Percentiles rank a stretch among this genome's conserved stretches.
Evolutionary conservation across 352 stramenopile genomes (phyloP).

Genomic region (Pythium plurisporium): DNA sequence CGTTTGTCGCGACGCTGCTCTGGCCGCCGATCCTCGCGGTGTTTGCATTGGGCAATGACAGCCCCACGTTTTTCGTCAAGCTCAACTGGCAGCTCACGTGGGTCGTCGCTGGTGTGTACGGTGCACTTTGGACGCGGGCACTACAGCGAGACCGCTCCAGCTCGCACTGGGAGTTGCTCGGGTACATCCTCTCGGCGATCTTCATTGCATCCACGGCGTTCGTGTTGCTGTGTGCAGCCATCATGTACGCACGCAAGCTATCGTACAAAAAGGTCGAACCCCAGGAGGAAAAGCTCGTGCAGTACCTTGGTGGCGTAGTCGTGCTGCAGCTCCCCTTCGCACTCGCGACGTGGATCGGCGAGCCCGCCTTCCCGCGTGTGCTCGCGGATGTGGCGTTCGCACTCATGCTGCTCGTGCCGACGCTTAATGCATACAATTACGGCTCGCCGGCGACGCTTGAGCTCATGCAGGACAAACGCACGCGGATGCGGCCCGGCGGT

Average conservation of each 20-base stretch:
- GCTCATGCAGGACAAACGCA: conserved; percentile 20
- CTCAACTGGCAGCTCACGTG: conserved; percentile 44
- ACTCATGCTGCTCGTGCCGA: conserved; percentile 41
- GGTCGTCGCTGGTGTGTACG: conserved; percentile 37
- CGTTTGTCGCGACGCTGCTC: conserved; percentile 43
- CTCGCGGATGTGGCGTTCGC: conserved; percentile 35
- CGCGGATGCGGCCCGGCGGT: conserved; percentile 21
- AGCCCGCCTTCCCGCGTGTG: conserved; percentile 20
- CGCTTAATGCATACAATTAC: conserved; percentile 55
- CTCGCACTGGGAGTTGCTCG: conserved; percentile 11
- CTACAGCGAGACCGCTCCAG: conserved; percentile 11
- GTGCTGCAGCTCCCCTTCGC: conserved; percentile 46
- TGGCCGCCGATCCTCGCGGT: conserved; percentile 43
- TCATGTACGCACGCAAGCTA: conserved; percentile 23
- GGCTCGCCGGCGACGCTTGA: conserved; percentile 19
- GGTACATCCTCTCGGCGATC: conserved; percentile 30
- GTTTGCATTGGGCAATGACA: conserved; percentile 34
- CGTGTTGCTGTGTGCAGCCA: conserved; percentile 16
- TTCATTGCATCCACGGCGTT: conserved; percentile 23
- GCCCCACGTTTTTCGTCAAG: conserved; percentile 35
- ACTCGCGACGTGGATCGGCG: conserved; percentile 32
- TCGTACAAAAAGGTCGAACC: conserved; percentile 8
- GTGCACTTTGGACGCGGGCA: conserved; percentile 32
- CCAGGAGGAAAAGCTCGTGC: conserved; percentile 41
- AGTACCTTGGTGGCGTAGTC: conserved; percentile 44